Evolutionary conservation across 768 basidiomycete genomes (phyloP).

Genomic region (Calocera viscosa): DNA sequence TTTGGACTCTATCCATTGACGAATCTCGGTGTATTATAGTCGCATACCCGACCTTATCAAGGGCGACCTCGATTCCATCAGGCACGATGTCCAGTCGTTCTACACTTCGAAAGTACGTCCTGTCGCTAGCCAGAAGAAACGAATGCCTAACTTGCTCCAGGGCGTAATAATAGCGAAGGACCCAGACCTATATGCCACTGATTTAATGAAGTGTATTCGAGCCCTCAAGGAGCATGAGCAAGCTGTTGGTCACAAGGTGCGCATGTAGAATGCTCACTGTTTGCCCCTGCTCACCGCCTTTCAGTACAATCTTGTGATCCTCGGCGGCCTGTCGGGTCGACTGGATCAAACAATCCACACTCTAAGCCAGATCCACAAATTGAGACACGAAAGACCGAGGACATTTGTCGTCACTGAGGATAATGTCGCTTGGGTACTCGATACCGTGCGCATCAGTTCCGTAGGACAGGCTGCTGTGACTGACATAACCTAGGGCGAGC

Average conservation of each 20-base stretch:
- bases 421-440: conserved; percentile 80
- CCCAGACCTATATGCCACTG: conserved; percentile 70
- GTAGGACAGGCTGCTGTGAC: not conserved
- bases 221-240: conserved; percentile 49
- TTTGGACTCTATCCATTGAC: not conserved
- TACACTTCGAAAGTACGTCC: conserved; percentile 47
- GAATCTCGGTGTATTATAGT: conserved; percentile 28
- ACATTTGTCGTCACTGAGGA: conserved; percentile 81
- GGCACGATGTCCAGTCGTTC: conserved; percentile 55
- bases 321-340: conserved; percentile 82
- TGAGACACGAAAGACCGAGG: conserved; percentile 45
- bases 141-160: conserved; percentile 28
- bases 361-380: conserved; percentile 69
- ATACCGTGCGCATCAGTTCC: conserved; percentile 38
- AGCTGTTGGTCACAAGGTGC: conserved; percentile 31
- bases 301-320: conserved; percentile 58
- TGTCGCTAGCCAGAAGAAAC: not conserved
- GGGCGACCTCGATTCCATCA: conserved; percentile 85
- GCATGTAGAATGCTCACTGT: conserved; percentile 12
- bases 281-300: conserved; percentile 7
- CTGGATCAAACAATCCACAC: conserved; percentile 91
- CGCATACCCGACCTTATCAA: conserved; percentile 78
- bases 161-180: conserved; percentile 59
- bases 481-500: conserved; percentile 52
- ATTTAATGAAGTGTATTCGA: conserved; percentile 83